phyloP scores from a whole-genome alignment of 148 eudicot species.

The Rhododendron ovatum region DNA sequence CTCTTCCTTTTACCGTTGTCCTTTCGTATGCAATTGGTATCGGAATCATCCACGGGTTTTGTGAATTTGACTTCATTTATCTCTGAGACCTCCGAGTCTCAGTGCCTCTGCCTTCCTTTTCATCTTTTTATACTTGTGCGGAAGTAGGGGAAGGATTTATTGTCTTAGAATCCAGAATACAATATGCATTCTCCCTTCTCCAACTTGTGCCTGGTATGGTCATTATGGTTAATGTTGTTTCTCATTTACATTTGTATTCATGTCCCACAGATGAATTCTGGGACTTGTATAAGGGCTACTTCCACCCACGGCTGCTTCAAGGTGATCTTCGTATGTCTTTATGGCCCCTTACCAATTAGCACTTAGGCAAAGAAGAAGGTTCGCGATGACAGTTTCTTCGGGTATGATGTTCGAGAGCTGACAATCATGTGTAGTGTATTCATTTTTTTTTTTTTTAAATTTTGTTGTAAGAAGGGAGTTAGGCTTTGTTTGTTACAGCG shows the following conservation, averaged over 20 bases:
- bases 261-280: conserved; percentile 76
- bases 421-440: background rate
- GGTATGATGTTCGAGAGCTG: background rate
- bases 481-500: background rate
- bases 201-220: background rate
- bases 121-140: background rate
- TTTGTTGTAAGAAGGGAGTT: background rate
- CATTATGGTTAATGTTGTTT: background rate
- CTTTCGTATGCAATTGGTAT: background rate
- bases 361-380: conserved; percentile 19
- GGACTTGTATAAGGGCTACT: conserved; percentile 66
- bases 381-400: background rate
- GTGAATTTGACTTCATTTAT: background rate
- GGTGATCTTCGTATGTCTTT: conserved; percentile 64
- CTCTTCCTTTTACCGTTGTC: background rate
- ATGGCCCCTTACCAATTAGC: conserved; percentile 40
- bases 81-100: background rate
- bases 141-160: background rate
- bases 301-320: conserved; percentile 55
- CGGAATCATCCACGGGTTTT: background rate
- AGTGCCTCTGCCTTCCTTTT: background rate
- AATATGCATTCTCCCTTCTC: background rate
- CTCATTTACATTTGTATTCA: background rate
- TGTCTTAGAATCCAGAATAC: background rate
- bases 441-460: background rate